Conservation (phyloP, 192 early-diverging fungal species). For the Backusella sp. region DNA sequence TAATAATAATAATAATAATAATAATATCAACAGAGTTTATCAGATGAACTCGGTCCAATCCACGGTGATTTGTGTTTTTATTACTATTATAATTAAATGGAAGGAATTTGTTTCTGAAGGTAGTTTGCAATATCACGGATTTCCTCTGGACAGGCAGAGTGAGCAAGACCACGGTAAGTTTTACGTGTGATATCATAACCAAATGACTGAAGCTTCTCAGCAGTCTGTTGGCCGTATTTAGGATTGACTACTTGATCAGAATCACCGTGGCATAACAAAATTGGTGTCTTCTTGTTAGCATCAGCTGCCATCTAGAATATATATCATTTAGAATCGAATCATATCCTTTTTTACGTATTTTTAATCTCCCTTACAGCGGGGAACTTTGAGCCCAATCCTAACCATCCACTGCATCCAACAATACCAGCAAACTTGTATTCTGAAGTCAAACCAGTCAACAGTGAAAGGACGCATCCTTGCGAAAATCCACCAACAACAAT, state of each 20-base stretch:
- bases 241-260: constrained; percentile 70
- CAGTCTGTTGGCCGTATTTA: constrained; percentile 68
- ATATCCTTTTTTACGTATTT: neutral
- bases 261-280: constrained; percentile 86
- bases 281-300: constrained; percentile 67
- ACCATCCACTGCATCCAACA: constrained; percentile 78
- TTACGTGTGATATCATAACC: constrained; percentile 72
- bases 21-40: neutral
- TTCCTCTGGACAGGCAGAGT: constrained; percentile 68
- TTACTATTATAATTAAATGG: neutral
- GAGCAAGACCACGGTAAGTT: constrained; percentile 79
- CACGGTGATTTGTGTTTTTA: neutral
- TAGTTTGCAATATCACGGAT: constrained; percentile 67
- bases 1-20: neutral
- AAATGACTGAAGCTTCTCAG: constrained; percentile 55
- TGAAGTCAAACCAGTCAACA: constrained; percentile 70
- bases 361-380: constrained; percentile 32
- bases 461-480: constrained; percentile 75
- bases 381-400: constrained; percentile 60
- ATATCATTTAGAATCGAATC: neutral
- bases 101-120: constrained; percentile 44
- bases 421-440: constrained; percentile 71
- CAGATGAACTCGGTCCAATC: neutral
- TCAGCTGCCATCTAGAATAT: constrained; percentile 47
- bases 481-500: constrained; percentile 96